Conservation (phyloP, 352 stramenopile species). For the Globisporangium spinosum region DNA sequence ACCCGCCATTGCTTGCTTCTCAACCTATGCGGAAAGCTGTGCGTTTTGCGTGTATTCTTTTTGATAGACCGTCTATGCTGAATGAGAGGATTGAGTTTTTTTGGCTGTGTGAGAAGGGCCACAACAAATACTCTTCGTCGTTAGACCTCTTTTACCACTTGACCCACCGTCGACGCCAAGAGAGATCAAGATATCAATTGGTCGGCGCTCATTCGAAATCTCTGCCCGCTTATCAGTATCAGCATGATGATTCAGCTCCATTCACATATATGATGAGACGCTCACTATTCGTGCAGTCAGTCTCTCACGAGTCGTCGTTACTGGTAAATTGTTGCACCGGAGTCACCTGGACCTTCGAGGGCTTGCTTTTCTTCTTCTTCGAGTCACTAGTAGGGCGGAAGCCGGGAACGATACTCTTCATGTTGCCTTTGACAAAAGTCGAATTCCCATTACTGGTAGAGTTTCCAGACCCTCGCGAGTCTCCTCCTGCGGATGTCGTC, state of each 20-base stretch:
- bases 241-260: neutral
- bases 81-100: neutral
- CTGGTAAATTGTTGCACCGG: too few relatives aligned
- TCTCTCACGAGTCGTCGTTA: too few relatives aligned
- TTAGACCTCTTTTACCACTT: neutral
- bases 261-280: neutral
- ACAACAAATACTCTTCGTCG: too few relatives aligned
- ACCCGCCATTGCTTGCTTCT: constrained; percentile 6
- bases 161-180: too few relatives aligned
- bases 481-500: neutral
- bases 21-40: neutral
- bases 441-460: too few relatives aligned
- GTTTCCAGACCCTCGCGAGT: too few relatives aligned
- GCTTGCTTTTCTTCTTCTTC: too few relatives aligned
- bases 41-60: neutral
- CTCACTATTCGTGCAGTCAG: neutral
- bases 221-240: neutral
- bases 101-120: neutral
- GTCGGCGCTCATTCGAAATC: neutral
- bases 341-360: too few relatives aligned
- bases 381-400: too few relatives aligned
- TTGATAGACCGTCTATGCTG: neutral
- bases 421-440: too few relatives aligned
- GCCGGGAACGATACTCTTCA: too few relatives aligned
- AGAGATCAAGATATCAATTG: too few relatives aligned